phyloP scores from a whole-genome alignment of 176 grass and related monocot species.

The Raddia distichophylla region DNA sequence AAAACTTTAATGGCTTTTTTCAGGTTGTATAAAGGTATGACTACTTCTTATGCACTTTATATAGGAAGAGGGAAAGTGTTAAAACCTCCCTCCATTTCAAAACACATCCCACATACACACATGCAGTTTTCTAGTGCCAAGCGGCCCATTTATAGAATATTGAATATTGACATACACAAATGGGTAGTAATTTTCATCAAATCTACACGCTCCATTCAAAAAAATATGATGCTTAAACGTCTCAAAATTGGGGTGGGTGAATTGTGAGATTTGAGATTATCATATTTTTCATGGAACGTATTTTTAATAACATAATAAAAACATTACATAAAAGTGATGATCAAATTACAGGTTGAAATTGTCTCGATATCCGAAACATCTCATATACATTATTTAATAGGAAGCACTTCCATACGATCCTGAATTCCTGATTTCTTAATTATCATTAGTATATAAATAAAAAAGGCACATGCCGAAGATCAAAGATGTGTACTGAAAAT shows the following conservation, averaged over 20 bases:
- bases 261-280: too few relatives aligned
- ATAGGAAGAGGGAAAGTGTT: background rate
- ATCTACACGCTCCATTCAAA: too few relatives aligned
- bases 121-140: background rate
- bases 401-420: background rate
- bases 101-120: background rate
- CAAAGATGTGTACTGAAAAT: background rate
- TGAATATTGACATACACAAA: background rate
- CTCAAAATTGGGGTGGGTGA: too few relatives aligned
- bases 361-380: background rate
- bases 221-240: too few relatives aligned
- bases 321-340: background rate
- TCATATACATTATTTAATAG: background rate
- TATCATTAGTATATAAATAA: background rate
- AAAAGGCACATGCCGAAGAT: background rate
- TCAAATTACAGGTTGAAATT: background rate
- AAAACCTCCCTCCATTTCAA: background rate
- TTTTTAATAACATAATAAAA: too few relatives aligned
- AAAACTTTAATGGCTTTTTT: background rate
- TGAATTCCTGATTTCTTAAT: background rate
- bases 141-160: background rate
- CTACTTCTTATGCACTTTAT: constrained; percentile 22
- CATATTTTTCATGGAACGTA: too few relatives aligned
- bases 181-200: too few relatives aligned
- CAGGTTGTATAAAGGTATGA: background rate